Percentiles rank a stretch among this genome's conserved stretches.
phyloP scores from a whole-genome alignment of 768 basidiomycete species.

The Tulasnella sp. region DNA sequence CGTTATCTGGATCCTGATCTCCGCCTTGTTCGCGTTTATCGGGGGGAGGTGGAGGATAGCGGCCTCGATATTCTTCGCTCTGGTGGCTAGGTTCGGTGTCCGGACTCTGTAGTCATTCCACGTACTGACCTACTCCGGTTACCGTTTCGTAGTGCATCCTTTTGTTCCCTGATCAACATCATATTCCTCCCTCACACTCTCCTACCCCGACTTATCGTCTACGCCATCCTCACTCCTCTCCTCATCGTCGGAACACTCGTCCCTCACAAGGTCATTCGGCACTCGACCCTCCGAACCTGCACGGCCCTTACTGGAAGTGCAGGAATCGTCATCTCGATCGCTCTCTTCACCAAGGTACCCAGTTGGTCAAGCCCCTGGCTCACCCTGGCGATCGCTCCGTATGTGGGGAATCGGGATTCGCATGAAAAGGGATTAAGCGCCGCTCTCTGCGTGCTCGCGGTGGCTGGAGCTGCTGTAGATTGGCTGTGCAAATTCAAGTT shows the following conservation, averaged over 20 bases:
- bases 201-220: slow-evolving; percentile 47
- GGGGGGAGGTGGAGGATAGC: slow-evolving; percentile 55
- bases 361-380: slow-evolving; percentile 56
- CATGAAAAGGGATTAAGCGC: slow-evolving; percentile 52
- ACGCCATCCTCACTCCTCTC: slow-evolving; percentile 41
- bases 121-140: slow-evolving; percentile 15
- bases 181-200: slow-evolving; percentile 52
- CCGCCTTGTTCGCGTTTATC: slow-evolving; percentile 47
- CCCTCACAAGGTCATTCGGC: slow-evolving; percentile 48
- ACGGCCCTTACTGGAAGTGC: slow-evolving; percentile 56
- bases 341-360: slow-evolving; percentile 48
- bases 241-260: slow-evolving; percentile 46
- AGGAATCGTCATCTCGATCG: slow-evolving; percentile 51
- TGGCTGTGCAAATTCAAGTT: slow-evolving; percentile 54
- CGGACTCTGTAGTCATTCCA: slow-evolving; percentile 4
- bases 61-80: slow-evolving; percentile 48
- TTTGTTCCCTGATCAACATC: slow-evolving; percentile 52
- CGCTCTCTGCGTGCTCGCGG: slow-evolving; percentile 52
- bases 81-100: slow-evolving; percentile 53
- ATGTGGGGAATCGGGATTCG: slow-evolving; percentile 34
- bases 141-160: slow-evolving; percentile 40
- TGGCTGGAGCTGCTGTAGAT: slow-evolving; percentile 49
- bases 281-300: slow-evolving; percentile 50
- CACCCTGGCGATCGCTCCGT: slow-evolving; percentile 58
- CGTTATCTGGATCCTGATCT: slow-evolving; percentile 57